These are phyloP conservation scores for Candida smagusa DNA, from an alignment of 1,139 yeast genomes.

Conservation along the genomic window DNA sequence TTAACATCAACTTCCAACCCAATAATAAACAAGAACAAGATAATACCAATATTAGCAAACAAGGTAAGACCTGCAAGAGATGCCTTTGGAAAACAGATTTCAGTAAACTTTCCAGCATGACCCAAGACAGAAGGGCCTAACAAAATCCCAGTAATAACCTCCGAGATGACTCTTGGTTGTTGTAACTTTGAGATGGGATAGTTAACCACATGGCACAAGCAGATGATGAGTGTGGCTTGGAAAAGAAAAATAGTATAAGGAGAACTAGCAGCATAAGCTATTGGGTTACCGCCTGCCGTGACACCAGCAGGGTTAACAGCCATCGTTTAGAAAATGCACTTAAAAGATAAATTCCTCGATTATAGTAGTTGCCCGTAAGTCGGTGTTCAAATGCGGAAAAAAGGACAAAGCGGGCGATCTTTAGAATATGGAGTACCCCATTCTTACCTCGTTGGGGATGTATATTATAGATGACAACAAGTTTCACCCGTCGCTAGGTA, in stretches of 20 bases:
- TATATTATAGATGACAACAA: conserved; percentile 88
- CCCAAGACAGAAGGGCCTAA: conserved; percentile 73
- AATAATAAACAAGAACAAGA: conserved; percentile 67
- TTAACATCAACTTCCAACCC: conserved; percentile 74
- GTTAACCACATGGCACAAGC: conserved; percentile 53
- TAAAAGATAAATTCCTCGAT: too few species aligned
- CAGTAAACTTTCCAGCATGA: conserved; percentile 61
- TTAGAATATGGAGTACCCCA: conserved; percentile 9
- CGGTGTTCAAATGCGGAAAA: too few species aligned
- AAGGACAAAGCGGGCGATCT: too few species aligned
- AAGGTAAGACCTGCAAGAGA: conserved; percentile 63
- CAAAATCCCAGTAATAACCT: conserved; percentile 69
- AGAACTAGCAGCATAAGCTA: conserved; percentile 50
- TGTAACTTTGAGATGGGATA: conserved; percentile 55
- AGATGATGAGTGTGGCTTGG: conserved; percentile 55
- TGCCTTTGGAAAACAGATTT: conserved; percentile 57
- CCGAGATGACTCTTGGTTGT: conserved; percentile 78
- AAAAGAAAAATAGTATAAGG: conserved; percentile 63
- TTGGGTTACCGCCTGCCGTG: conserved; percentile 67
- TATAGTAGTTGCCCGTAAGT: too few species aligned
- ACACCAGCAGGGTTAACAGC: conserved; percentile 51
- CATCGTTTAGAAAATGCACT: conserved; percentile 12
- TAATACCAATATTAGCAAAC: conserved; percentile 70
- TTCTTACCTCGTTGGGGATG: conserved; percentile 75
- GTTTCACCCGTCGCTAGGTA: conserved; percentile 41